Conservation (phyloP, 306 rosid genomes). For the Fragaria ananassa region DNA sequence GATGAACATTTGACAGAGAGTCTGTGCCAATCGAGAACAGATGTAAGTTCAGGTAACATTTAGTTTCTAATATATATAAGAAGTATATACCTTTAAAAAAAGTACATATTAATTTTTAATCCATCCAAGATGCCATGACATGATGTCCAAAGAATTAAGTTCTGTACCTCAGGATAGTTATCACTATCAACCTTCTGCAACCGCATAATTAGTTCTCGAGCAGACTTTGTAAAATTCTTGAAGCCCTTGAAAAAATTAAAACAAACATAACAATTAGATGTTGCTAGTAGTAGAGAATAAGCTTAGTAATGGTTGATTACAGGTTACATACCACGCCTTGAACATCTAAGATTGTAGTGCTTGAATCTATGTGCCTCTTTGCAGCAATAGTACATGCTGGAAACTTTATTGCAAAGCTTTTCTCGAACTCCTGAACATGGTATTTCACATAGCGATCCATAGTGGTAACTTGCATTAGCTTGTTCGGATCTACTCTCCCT, state of each 20-base stretch:
- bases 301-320: constrained; percentile 11
- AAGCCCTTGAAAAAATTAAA: constrained; percentile 57
- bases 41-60: neutral
- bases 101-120: neutral
- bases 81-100: neutral
- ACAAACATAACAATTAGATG: constrained; percentile 8
- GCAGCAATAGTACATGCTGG: constrained; percentile 95
- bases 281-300: constrained; percentile 6
- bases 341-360: constrained; percentile 93
- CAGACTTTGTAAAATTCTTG: constrained; percentile 88
- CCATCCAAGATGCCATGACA: constrained; percentile 6
- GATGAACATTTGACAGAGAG: constrained; percentile 91
- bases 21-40: constrained; percentile 46
- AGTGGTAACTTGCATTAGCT: constrained; percentile 86
- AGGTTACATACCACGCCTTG: constrained; percentile 92
- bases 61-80: constrained; percentile 10
- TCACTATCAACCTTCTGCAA: constrained; percentile 92
- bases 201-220: constrained; percentile 72
- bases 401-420: constrained; percentile 76
- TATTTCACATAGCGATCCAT: constrained; percentile 90
- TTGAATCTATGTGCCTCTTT: constrained; percentile 92
- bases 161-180: constrained; percentile 86
- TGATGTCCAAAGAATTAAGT: constrained; percentile 5
- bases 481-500: constrained; percentile 90
- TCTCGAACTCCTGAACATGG: constrained; percentile 91